These are phyloP conservation scores for Mycena citricolor DNA, from an alignment of 1,284 basidiomycete genomes.

Conservation along the genomic window DNA sequence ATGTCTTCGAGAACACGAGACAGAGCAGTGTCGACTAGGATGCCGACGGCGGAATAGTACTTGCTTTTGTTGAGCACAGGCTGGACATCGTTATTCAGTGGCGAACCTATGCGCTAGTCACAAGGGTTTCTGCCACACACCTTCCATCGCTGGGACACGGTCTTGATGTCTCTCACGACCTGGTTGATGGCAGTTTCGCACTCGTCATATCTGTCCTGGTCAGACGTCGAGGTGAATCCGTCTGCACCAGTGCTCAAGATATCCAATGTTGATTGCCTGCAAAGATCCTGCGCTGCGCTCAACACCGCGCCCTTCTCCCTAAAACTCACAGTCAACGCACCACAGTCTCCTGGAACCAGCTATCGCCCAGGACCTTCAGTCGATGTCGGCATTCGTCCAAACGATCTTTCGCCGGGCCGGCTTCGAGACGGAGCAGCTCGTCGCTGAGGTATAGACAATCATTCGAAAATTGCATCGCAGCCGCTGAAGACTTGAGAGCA, in stretches of 20 bases:
- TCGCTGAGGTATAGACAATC: slow-evolving; percentile 74
- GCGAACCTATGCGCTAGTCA: slow-evolving; percentile 4
- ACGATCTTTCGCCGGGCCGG: slow-evolving; percentile 40
- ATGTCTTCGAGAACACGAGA: slow-evolving; percentile 73
- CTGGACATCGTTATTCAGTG: slow-evolving; percentile 33
- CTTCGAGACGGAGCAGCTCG: slow-evolving; percentile 43
- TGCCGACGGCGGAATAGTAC: slow-evolving; percentile 72
- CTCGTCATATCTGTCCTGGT: slow-evolving; percentile 76
- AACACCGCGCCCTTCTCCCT: slow-evolving; percentile 2
- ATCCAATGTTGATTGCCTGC: slow-evolving; percentile 36
- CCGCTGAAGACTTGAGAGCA: slow-evolving; percentile 51
- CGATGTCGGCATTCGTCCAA: slow-evolving; percentile 49
- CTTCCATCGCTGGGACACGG: slow-evolving; percentile 70
- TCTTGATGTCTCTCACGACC: slow-evolving; percentile 66
- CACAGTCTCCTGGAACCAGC: slow-evolving; percentile 67
- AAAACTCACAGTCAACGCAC: slow-evolving; percentile 40
- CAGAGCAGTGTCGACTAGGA: slow-evolving; percentile 73
- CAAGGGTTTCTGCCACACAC: slow-evolving; percentile 40
- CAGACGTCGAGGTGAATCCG: slow-evolving; percentile 71
- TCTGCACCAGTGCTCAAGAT: slow-evolving; percentile 58
- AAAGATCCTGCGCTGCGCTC: slow-evolving; percentile 34
- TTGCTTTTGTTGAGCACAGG: slow-evolving; percentile 59
- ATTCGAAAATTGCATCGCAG: slow-evolving; percentile 83
- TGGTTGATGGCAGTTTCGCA: slow-evolving; percentile 74
- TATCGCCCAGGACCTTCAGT: slow-evolving; percentile 56